Evolutionary conservation across 2,329 filamentous ascomycete species (phyloP), one percentile per base, ranked within the genome.

Genomic region (Colletotrichum sp.): DNA sequence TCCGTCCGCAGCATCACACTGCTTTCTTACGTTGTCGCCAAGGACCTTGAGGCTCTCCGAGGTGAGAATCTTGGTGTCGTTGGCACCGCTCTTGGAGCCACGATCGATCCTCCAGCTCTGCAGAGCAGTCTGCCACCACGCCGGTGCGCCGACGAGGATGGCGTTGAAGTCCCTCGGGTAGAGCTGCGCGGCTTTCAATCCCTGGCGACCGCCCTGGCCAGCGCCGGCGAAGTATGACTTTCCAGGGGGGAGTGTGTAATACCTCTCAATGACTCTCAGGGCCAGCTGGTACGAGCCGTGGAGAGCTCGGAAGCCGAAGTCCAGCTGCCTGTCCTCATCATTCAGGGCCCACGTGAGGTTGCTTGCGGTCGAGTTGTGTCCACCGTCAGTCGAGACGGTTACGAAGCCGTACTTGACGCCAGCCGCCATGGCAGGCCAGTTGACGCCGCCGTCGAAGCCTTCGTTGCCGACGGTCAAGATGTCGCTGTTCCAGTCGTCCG

Each of bases 1-100:
- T 2, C 88, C 88, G 73, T 90, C 89, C 29, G 85, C 79, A 2
- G 67, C 78, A 75, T 90, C 89, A 76, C 89, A 90, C 77, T 90
- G 88, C n/a, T 78, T 79, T 5, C 86, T 71, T 4, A 90, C 82
- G 64, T 87, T 85, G 1, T 80, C 47, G 2, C 78, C 83, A 11
- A 91, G 84, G 0, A 83, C 75, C 0, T 82, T 74, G 81, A 89
- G 90, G n/a, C 86, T 74, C 9, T 78, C 63, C 21, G 82, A 74
- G 1, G 82, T 79, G 51, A 90, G 85, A 36, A 88, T 86, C 67
- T 86, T 83, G 2, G 85, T 79, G 0, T 84, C 82, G 5, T 83
- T 83, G 16, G 80, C 81, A 0, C 87, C 82, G 77, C 90, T 90
- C 78, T 86, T 78, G 84, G 87, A 9, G 82, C 83, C 87, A 5